Base-by-base conservation (phyloP, 768 basidiomycete species). In the Russula dissimulans region DNA sequence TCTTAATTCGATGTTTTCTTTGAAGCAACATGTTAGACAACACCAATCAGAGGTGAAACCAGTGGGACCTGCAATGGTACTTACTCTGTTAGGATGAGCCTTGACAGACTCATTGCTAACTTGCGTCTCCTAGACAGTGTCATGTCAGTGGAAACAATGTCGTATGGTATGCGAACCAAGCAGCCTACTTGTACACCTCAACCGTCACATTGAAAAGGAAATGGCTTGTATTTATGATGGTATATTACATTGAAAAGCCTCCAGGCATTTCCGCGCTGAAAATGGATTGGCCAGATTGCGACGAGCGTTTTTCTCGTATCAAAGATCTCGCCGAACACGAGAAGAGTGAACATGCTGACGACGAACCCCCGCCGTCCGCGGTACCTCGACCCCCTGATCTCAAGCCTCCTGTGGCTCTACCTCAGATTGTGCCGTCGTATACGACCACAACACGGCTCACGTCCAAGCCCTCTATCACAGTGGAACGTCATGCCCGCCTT, bases 11-110 rank as follows among this genome's bases (percentile, higher is more conserved):
- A 62, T 62, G 8, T 62, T 43, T 53, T 11, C 61, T 54, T 57
- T 62, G 61, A 62, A 62, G 56, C 45, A 54, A 57, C 61, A 62
- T 41, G 61, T 62, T 26, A 62, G 46, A 54, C 61, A n/a, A 54
- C 61, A 62, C 34, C 61, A 54, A 32, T 62, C 39, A 29, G 61
- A 62, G 22, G 61, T 43, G 34, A 38, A 57, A 50, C 56, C 61
- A 41, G 45, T 62, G 26, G 51, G 61, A 48, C 50, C 39, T 22
- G 34, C 56, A 38, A 57, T 54, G 61, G 61, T 62, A 57, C 42
- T 26, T 14, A 43, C 34, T 47, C 38, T 41, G 49, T 18, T 45
- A 11, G 46, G 41, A 57, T 53, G 45, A 62, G 14, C 22, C 11
- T 12, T 15, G 54, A 18, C 43, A n/a, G 32, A 54, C 49, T 22